These are phyloP conservation scores for Erucastrum elatum DNA, from an alignment of 345 rosid species.

Conservation along the genomic window DNA sequence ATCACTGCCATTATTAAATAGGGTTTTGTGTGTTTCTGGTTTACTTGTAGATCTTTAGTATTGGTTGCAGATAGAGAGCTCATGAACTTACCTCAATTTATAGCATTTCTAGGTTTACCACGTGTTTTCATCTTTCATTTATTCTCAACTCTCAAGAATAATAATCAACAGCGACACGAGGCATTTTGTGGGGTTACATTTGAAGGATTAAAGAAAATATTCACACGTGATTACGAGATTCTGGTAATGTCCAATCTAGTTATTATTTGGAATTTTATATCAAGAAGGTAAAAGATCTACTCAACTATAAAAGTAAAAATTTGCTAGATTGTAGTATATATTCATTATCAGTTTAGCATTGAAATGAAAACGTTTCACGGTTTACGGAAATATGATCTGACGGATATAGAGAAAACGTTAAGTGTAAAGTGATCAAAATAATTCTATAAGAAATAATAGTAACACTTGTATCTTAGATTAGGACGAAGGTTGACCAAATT, in stretches of 20 bases:
- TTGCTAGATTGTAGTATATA: neutral
- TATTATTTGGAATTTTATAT: neutral
- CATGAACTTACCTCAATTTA: conserved; percentile 26
- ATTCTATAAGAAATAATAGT: neutral
- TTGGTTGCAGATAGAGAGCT: conserved; percentile 20
- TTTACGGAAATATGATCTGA: neutral
- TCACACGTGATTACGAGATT: conserved; percentile 8
- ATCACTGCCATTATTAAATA: conserved; percentile 32
- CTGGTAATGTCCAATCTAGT: conserved; percentile 18
- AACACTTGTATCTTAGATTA: neutral
- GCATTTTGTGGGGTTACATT: conserved; percentile 25
- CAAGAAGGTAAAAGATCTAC: neutral
- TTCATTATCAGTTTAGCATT: neutral
- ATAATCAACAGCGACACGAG: conserved; percentile 7
- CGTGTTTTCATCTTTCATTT: neutral
- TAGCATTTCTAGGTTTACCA: conserved; percentile 17
- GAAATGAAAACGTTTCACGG: conserved; percentile 1
- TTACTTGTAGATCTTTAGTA: conserved; percentile 1
- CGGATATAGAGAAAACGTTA: neutral
- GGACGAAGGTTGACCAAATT: neutral
- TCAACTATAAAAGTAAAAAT: neutral
- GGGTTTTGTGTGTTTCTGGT: conserved; percentile 29
- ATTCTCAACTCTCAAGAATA: conserved; percentile 29
- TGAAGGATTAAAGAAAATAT: neutral
- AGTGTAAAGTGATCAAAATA: neutral